Evolutionary conservation across 495 filamentous ascomycete species (phyloP), one percentile per base, ranked within the genome.

Genomic region (Lepidopterella palustris): DNA sequence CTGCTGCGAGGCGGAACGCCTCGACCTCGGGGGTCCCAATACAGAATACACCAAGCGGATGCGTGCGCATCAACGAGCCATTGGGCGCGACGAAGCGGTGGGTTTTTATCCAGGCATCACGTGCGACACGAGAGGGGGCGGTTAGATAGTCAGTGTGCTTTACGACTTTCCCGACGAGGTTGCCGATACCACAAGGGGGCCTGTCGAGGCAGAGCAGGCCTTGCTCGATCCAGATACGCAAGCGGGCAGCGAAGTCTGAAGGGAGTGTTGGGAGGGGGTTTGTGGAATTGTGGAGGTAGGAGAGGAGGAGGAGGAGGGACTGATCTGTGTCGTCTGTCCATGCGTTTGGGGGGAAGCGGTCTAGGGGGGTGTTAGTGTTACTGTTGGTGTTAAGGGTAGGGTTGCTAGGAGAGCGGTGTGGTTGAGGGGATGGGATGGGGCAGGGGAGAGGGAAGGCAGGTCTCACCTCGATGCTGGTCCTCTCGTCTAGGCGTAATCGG

Each of bases 251-350:
- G 48, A 78, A 68, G 64, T 73, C 75, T 1, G 25, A 58, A 45
- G 21, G 73, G 23, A 15, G 54, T 62, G 23, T 29, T 39, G 20
- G 5, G 23, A 15, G 54, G 31, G 24, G 4, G 23, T 18, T 59
- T 23, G 21, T 52, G 13, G 5, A 35, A 45, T 45, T 42, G 52
- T 76, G 75, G 0, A 80, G 64, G 57, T 72, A 78, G 18, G 71
- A 65, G 15, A 80, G 67, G 5, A 80, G 26, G 15, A 80, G 64
- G 0, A 78, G 63, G 0, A 79, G 66, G 10, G 75, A 69, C 57
- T 80, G 77, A 61, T 80, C 77, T 10, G 77, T 80, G 62, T 80
- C 77, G 59, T 80, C 77, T n/a, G 77, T 80, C 77, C 77, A 80
- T 56, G 74, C 69, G 40, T 70, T 70, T 2, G 21, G 42, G 24